Evolutionary conservation across 768 basidiomycete species (phyloP).

Genomic region (Rhodocollybia butyracea): DNA sequence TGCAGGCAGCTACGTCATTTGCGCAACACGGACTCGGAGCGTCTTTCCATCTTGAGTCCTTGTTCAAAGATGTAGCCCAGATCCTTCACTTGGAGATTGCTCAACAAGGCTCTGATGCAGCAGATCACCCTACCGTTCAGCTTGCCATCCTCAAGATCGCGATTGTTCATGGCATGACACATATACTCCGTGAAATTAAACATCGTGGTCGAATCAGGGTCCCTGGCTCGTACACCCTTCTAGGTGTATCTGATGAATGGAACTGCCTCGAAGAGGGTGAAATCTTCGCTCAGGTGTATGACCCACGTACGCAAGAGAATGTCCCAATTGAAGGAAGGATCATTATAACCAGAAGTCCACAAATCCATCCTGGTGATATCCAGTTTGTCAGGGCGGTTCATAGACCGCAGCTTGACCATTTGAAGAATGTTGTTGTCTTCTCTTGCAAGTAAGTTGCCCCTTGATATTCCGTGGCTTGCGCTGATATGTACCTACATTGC

Average conservation of each 20-base stretch:
- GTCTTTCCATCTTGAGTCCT: conserved; percentile 41
- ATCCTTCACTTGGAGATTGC: conserved; percentile 27
- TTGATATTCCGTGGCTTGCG: background rate
- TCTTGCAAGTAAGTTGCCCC: conserved; percentile 36
- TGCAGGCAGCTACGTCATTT: conserved; percentile 34
- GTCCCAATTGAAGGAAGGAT: conserved; percentile 32
- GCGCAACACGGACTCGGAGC: conserved; percentile 41
- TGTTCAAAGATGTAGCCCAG: conserved; percentile 33
- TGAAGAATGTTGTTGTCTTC: conserved; percentile 48
- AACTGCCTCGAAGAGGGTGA: conserved; percentile 41
- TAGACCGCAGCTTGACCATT: conserved; percentile 31
- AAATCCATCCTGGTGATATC: conserved; percentile 50
- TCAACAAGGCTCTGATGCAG: conserved; percentile 9
- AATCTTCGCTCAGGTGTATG: conserved; percentile 40
- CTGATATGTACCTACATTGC: background rate
- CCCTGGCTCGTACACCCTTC: conserved; percentile 42
- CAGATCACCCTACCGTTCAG: background rate
- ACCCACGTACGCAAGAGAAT: conserved; percentile 25
- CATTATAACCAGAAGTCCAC: conserved; percentile 48
- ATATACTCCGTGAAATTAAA: conserved; percentile 50
- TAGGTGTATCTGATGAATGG: conserved; percentile 53
- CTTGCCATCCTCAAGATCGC: conserved; percentile 31
- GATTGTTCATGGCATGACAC: conserved; percentile 37
- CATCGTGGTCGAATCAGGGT: conserved; percentile 48
- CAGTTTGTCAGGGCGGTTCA: conserved; percentile 39